Conservation (phyloP, 148 eudicot species). For the Beta vulgaris region DNA sequence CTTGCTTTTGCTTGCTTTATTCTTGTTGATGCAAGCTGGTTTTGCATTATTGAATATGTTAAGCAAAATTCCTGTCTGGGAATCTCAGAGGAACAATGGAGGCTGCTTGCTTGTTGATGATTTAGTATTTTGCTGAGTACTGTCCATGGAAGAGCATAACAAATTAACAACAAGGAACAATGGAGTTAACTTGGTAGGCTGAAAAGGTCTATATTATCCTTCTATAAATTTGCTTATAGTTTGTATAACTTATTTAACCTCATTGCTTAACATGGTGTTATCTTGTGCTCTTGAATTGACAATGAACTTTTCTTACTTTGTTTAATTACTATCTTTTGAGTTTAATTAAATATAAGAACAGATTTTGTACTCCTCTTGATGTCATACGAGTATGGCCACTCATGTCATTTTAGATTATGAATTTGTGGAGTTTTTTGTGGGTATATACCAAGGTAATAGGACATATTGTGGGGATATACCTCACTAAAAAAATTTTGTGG, state of each 20-base stretch:
- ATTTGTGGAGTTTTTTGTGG: no score
- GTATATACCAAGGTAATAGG: no score
- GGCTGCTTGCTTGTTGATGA: slow-evolving; percentile 7
- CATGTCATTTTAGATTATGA: no score
- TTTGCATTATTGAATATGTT: neutral
- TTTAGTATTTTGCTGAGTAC: neutral
- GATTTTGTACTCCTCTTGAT: no score
- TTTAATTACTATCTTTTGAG: neutral
- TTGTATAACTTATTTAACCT: no score
- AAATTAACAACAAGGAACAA: neutral
- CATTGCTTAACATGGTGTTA: neutral
- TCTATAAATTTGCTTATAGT: no score
- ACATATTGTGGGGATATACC: no score
- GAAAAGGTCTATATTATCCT: no score
- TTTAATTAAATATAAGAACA: no score
- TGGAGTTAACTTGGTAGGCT: neutral
- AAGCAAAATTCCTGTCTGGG: neutral
- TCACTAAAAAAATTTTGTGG: no score
- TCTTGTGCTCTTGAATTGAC: neutral
- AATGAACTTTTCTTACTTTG: neutral
- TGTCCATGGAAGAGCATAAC: no score
- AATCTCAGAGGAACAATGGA: slow-evolving; percentile 9
- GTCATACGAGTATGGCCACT: no score
- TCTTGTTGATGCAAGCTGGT: slow-evolving; percentile 13
- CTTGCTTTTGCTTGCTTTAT: slow-evolving; percentile 30